A percentile compares a stretch with the other conserved stretches of the same genome.
Conservation (phyloP, 108 stramenopile genomes). For the Cyclotella choctawhatcheeana region DNA sequence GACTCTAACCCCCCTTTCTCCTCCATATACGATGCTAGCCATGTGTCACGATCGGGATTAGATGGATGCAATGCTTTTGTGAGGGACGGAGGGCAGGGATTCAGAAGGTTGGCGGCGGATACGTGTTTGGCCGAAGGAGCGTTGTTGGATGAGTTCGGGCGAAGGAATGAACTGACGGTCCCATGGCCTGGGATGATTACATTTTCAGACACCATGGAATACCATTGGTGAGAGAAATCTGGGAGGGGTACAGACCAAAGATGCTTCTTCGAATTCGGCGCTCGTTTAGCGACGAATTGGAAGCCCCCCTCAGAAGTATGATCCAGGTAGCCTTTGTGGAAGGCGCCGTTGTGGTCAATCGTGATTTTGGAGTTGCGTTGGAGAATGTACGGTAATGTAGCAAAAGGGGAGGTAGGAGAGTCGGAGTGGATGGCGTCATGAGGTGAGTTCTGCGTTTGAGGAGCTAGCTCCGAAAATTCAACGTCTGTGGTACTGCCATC, state of each 20-base stretch:
- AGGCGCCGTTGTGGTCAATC: conserved; percentile 10
- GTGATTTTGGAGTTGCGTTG: conserved; percentile 21
- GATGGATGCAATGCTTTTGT: conserved; percentile 7
- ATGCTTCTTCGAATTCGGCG: not conserved
- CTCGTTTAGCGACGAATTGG: not conserved
- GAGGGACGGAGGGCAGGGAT: conserved; percentile 14
- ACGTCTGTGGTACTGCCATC: not conserved
- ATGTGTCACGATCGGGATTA: conserved; percentile 13
- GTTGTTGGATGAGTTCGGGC: conserved; percentile 12
- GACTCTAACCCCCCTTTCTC: conserved; percentile 20
- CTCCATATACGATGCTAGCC: conserved; percentile 16
- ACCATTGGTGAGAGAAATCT: conserved; percentile 9
- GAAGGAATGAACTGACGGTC: conserved; percentile 4
- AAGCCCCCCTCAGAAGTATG: conserved; percentile 3
- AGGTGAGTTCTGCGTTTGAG: not conserved
- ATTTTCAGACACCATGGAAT: conserved; percentile 6
- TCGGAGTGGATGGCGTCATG: not conserved
- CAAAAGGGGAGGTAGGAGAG: not conserved
- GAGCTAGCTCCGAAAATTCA: not conserved
- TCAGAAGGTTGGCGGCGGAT: conserved; percentile 11
- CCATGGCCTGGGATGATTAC: conserved; percentile 9
- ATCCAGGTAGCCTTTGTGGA: conserved; percentile 14
- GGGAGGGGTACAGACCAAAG: conserved; percentile 10
- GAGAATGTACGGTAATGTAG: not conserved
- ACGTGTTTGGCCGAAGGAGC: conserved; percentile 11